phyloP scores from a whole-genome alignment of 305 asterid genomes.

The Andrographis paniculata region DNA sequence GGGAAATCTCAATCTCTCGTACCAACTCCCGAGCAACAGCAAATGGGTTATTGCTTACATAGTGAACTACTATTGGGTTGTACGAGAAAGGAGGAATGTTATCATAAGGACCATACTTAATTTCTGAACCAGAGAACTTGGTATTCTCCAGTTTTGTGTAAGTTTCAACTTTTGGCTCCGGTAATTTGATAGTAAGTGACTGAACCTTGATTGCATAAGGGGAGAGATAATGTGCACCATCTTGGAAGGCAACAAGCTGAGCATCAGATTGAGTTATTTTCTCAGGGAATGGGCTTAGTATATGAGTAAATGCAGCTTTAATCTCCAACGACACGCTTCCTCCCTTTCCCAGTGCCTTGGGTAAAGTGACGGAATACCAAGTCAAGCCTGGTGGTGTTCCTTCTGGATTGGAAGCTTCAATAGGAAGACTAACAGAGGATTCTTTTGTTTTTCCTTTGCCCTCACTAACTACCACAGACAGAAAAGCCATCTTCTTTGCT shows the following conservation, averaged over 20 bases:
- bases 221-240: constrained; percentile 74
- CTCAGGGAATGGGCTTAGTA: constrained; percentile 77
- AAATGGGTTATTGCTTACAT: constrained; percentile 65
- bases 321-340: constrained; percentile 65
- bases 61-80: constrained; percentile 59
- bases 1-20: constrained; percentile 91
- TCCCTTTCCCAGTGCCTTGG: constrained; percentile 65
- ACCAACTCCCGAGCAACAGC: constrained; percentile 74
- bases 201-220: constrained; percentile 70
- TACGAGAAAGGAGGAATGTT: constrained; percentile 62
- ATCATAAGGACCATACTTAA: constrained; percentile 88
- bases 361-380: constrained; percentile 69
- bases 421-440: constrained; percentile 41
- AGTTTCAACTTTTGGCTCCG: constrained; percentile 81
- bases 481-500: constrained; percentile 55
- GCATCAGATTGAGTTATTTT: constrained; percentile 81
- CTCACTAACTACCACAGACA: constrained; percentile 39
- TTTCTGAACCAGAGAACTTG: constrained; percentile 80
- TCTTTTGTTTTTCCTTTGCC: constrained; percentile 65
- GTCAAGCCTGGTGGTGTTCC: constrained; percentile 58
- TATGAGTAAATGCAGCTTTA: constrained; percentile 55
- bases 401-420: constrained; percentile 43
- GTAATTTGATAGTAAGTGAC: constrained; percentile 65
- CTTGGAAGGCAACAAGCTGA: constrained; percentile 80
- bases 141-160: constrained; percentile 80